A percentile compares a stretch with the other conserved stretches of the same genome.
Conservation (phyloP, 129 eudicot species). For the Pseudognaphalium luteoalbum region DNA sequence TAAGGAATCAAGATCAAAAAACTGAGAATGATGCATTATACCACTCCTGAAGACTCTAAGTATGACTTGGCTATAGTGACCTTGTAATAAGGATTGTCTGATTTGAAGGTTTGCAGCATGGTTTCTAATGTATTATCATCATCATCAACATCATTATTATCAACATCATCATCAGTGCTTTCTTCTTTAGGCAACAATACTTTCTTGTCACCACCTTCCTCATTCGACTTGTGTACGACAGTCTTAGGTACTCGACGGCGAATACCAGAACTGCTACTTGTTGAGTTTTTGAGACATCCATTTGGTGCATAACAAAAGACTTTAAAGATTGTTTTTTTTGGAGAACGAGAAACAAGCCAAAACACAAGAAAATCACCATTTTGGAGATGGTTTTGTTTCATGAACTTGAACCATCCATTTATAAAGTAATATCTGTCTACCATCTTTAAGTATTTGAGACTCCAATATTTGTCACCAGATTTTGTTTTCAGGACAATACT, state of each 20-base stretch:
- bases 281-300: slow-evolving; percentile 16
- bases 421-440: slow-evolving; percentile 22
- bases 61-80: too few relatives aligned
- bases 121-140: too few relatives aligned
- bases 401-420: slow-evolving; percentile 36
- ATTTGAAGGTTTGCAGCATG: too few relatives aligned
- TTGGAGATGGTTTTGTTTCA: slow-evolving; percentile 19
- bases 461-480: slow-evolving; percentile 15
- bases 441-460: slow-evolving; percentile 7
- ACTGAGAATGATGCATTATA: too few relatives aligned
- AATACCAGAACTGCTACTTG: not conserved
- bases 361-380: slow-evolving; percentile 25
- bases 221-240: not conserved
- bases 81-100: too few relatives aligned
- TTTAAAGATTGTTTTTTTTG: not conserved
- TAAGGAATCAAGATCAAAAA: too few relatives aligned
- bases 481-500: slow-evolving; percentile 6
- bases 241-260: not conserved
- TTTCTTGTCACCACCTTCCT: not conserved
- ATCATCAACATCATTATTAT: not conserved
- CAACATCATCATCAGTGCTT: not conserved
- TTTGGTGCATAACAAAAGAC: slow-evolving; percentile 19
- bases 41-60: too few relatives aligned
- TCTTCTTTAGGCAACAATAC: not conserved
- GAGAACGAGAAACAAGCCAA: slow-evolving; percentile 23